Conservation (phyloP, 345 rosid genomes). For the Gossypium anomalum region DNA sequence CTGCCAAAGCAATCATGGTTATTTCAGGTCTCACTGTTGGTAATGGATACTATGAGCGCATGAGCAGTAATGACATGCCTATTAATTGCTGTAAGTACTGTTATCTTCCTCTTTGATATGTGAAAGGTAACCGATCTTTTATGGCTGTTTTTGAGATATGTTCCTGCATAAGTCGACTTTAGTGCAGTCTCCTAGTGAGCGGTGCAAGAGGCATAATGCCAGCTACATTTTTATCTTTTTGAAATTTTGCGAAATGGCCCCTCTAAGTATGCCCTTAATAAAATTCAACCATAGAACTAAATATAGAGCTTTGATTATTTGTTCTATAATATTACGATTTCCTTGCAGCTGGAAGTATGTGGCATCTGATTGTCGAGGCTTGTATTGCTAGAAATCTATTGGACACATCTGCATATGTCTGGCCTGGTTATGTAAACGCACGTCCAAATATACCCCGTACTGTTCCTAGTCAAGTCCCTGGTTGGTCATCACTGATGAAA, state of each 20-base stretch:
- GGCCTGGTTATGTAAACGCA: slow-evolving; percentile 78
- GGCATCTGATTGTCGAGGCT: slow-evolving; percentile 93
- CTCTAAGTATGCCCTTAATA: not conserved
- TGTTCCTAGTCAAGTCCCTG: slow-evolving; percentile 44
- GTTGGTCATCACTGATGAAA: slow-evolving; percentile 86
- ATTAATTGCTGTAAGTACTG: slow-evolving; percentile 61
- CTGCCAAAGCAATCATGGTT: slow-evolving; percentile 70
- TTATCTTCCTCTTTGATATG: slow-evolving; percentile 7
- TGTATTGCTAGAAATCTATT: slow-evolving; percentile 84
- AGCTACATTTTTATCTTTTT: not conserved
- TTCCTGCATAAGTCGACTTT: not conserved
- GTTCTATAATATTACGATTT: not conserved
- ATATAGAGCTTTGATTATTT: not conserved
- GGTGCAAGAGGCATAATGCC: not conserved
- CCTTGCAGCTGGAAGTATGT: slow-evolving; percentile 83
- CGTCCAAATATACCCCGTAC: slow-evolving; percentile 46
- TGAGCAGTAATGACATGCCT: slow-evolving; percentile 72
- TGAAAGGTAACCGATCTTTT: not conserved
- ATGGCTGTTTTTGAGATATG: not conserved
- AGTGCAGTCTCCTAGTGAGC: not conserved
- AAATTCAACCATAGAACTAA: not conserved
- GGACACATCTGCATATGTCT: slow-evolving; percentile 83
- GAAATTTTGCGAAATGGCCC: not conserved
- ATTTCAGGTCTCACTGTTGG: slow-evolving; percentile 54
- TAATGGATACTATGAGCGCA: slow-evolving; percentile 56